Evolutionary conservation across 768 basidiomycete genomes (phyloP).

Genomic region (Scleroderma citrinum): DNA sequence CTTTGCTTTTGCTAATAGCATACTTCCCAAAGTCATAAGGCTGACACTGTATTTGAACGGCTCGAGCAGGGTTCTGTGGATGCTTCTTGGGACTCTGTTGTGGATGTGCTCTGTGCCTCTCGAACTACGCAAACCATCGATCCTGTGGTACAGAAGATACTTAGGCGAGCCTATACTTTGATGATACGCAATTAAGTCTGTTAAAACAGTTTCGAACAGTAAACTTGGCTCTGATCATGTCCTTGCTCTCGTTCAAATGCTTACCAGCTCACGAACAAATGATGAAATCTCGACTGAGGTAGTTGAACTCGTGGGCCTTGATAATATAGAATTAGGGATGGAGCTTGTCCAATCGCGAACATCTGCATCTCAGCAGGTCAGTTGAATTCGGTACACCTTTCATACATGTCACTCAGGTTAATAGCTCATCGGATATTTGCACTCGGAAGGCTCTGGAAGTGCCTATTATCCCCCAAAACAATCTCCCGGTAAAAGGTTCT

Average conservation of each 20-base stretch:
- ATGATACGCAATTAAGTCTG: background rate
- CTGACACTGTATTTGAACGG: constrained; percentile 10
- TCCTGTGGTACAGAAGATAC: constrained; percentile 7
- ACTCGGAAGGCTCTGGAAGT: background rate
- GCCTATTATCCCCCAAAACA: background rate
- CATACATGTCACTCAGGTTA: background rate
- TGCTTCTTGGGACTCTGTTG: constrained; percentile 27
- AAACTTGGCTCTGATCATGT: constrained; percentile 5
- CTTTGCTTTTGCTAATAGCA: constrained; percentile 11
- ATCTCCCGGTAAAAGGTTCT: constrained; percentile 8
- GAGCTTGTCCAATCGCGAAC: constrained; percentile 59
- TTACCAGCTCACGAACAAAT: constrained; percentile 47
- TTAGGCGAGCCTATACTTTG: constrained; percentile 10
- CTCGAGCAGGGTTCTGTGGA: constrained; percentile 9
- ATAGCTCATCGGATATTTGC: constrained; percentile 14
- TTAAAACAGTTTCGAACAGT: constrained; percentile 10
- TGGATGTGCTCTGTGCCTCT: constrained; percentile 23
- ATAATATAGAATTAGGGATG: constrained; percentile 73
- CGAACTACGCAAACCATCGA: background rate
- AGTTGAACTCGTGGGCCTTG: constrained; percentile 77
- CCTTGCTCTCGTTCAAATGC: constrained; percentile 25
- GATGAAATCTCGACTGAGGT: constrained; percentile 77
- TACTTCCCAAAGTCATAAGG: constrained; percentile 8
- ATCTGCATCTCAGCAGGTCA: constrained; percentile 45
- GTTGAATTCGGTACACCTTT: constrained; percentile 1